phyloP scores from a whole-genome alignment of 768 basidiomycete genomes.

The Tricholoma matsutake region DNA sequence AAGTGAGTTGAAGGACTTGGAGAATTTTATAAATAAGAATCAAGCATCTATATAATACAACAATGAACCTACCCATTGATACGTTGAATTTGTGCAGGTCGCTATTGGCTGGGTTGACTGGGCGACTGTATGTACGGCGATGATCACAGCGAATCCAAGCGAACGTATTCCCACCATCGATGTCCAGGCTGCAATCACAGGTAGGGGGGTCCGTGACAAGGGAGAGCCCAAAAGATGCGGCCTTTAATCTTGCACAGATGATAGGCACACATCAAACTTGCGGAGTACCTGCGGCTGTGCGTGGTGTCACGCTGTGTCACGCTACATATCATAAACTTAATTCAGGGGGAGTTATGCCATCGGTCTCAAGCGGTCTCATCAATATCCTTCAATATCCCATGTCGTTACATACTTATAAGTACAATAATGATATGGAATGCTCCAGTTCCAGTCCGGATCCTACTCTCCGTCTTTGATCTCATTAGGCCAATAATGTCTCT shows the following conservation, averaged over 20 bases:
- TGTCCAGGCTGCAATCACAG: background rate
- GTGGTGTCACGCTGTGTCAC: too few species aligned
- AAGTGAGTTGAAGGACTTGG: conserved; percentile 37
- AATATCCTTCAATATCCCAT: too few species aligned
- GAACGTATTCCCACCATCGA: background rate
- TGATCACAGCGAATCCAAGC: background rate
- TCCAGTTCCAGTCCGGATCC: background rate
- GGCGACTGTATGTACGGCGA: conserved; percentile 5
- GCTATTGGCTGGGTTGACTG: conserved; percentile 18
- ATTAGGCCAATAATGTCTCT: conserved; percentile 28
- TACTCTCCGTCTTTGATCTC: background rate
- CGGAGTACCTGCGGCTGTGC: too few species aligned
- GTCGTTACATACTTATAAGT: too few species aligned
- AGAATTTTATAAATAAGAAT: background rate
- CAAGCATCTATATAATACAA: background rate
- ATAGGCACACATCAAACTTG: too few species aligned
- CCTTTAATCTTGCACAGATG: background rate
- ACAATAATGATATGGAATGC: too few species aligned
- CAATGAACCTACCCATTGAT: conserved; percentile 6
- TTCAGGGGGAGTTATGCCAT: too few species aligned
- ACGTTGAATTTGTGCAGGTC: conserved; percentile 8
- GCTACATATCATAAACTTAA: too few species aligned
- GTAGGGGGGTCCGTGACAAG: background rate
- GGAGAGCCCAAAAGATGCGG: background rate
- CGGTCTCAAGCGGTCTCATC: too few species aligned